Evolutionary conservation across 192 early-diverging fungal genomes (phyloP).

Genomic region (Rhizoclosmatium globosum): DNA sequence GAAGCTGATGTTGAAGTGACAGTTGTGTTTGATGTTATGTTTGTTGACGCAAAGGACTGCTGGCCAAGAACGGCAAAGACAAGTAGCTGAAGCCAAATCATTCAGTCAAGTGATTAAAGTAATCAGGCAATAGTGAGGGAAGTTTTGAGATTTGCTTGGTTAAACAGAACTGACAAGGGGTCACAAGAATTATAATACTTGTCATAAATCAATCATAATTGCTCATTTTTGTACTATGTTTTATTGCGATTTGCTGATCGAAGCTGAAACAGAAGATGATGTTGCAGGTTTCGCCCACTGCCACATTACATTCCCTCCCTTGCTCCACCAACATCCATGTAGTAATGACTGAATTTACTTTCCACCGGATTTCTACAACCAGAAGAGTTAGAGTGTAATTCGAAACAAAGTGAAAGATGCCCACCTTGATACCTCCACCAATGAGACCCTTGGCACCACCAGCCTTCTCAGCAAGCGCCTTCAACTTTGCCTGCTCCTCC

Average conservation of each 20-base stretch:
- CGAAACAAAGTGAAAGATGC: neutral
- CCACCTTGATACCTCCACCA: conserved; percentile 37
- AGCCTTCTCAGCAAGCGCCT: conserved; percentile 48
- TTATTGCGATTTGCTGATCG: neutral
- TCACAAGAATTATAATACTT: too few relatives aligned
- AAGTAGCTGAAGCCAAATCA: too few relatives aligned
- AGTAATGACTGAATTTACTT: conserved; percentile 9
- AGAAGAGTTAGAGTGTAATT: neutral
- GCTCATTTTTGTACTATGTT: neutral
- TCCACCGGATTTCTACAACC: conserved; percentile 25
- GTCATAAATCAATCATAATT: neutral
- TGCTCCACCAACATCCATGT: neutral
- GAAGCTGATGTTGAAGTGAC: too few relatives aligned
- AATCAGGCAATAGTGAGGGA: too few relatives aligned
- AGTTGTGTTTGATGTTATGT: too few relatives aligned
- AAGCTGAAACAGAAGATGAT: neutral
- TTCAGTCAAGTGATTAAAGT: too few relatives aligned
- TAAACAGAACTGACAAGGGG: too few relatives aligned
- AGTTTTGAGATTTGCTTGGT: too few relatives aligned
- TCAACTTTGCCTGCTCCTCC: conserved; percentile 80
- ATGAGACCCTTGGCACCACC: conserved; percentile 12
- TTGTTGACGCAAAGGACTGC: too few relatives aligned
- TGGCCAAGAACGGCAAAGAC: too few relatives aligned
- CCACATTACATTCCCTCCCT: too few relatives aligned
- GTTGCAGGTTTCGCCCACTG: neutral